Evolutionary conservation across 2,329 filamentous ascomycete species (phyloP).

Genomic region (Microsporum canis): DNA sequence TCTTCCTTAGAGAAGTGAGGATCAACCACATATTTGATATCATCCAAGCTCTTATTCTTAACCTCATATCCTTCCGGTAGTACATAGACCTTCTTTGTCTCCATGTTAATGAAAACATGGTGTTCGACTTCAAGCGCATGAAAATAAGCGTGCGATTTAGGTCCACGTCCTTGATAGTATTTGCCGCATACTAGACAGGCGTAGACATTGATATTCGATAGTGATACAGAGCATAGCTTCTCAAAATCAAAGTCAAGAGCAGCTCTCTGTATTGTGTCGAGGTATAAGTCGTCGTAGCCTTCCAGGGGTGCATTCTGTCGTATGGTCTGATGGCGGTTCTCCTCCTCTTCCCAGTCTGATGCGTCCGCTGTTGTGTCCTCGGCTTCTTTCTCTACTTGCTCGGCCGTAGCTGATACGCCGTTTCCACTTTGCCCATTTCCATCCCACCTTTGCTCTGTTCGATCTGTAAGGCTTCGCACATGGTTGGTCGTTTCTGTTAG

Average conservation of each 20-base stretch:
- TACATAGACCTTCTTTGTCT: conserved; percentile 40
- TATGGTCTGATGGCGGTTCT: conserved; percentile 28
- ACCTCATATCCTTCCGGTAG: conserved; percentile 96
- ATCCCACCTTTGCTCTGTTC: conserved; percentile 24
- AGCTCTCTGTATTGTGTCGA: conserved; percentile 89
- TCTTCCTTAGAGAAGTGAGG: conserved; percentile 72
- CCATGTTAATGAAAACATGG: conserved; percentile 97
- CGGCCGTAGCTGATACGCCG: conserved; percentile 46
- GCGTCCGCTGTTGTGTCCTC: conserved; percentile 24
- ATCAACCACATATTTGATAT: conserved; percentile 97
- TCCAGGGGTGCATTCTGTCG: conserved; percentile 69
- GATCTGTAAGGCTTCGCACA: conserved; percentile 5
- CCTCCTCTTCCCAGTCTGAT: conserved; percentile 19
- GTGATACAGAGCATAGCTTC: conserved; percentile 88
- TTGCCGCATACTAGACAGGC: conserved; percentile 95
- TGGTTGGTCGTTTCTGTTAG: not conserved
- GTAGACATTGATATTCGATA: conserved; percentile 98
- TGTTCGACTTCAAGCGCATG: conserved; percentile 91
- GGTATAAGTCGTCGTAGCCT: conserved; percentile 90
- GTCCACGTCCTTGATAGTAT: conserved; percentile 89
- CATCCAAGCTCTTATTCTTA: conserved; percentile 82
- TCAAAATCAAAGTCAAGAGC: conserved; percentile 98
- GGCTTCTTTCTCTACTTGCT: conserved; percentile 53
- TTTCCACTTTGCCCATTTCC: conserved; percentile 27
- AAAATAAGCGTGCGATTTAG: conserved; percentile 93